Conservation (phyloP, 805 yeast species). For the Pichia pseudocactophila region DNA sequence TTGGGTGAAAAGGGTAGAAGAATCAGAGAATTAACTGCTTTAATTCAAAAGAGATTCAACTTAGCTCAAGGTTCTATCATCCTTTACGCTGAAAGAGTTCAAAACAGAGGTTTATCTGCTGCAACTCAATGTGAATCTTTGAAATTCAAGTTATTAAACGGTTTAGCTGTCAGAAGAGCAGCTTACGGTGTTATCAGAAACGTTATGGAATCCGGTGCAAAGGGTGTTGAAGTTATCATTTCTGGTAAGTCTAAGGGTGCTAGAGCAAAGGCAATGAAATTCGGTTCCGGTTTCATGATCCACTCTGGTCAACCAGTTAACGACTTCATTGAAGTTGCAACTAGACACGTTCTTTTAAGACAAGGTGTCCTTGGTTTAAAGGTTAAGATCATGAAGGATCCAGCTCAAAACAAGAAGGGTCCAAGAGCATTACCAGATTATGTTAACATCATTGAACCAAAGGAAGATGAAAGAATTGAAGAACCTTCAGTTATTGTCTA, state of each 20-base stretch:
- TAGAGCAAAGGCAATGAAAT: constrained; percentile 99
- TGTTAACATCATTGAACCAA: constrained; percentile 87
- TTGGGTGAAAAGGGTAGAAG: constrained; percentile 99
- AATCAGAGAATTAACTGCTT: constrained; percentile 96
- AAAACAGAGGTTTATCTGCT: constrained; percentile 98
- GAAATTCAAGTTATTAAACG: constrained; percentile 95
- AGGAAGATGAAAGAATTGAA: constrained; percentile 78
- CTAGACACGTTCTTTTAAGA: constrained; percentile 99
- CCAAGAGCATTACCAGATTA: constrained; percentile 93
- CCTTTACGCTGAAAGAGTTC: constrained; percentile 97
- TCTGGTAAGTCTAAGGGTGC: constrained; percentile 99
- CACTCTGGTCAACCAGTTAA: constrained; percentile 99
- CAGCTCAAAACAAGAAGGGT: constrained; percentile 76
- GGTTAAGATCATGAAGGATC: constrained; percentile 99
- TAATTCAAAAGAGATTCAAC: constrained; percentile 98
- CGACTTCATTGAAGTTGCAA: constrained; percentile 97
- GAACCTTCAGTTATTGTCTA: constrained; percentile 80
- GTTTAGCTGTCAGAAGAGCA: constrained; percentile 99
- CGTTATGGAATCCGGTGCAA: constrained; percentile 99
- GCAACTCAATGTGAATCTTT: constrained; percentile 99
- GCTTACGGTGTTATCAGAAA: constrained; percentile 99
- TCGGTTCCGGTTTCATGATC: constrained; percentile 99
- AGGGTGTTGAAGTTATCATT: constrained; percentile 99
- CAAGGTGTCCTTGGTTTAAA: constrained; percentile 99
- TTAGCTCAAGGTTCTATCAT: constrained; percentile 87